Percentiles rank a stretch among this genome's conserved stretches.
phyloP scores from a whole-genome alignment of 1,139 yeast species.

The Candida sp. region DNA sequence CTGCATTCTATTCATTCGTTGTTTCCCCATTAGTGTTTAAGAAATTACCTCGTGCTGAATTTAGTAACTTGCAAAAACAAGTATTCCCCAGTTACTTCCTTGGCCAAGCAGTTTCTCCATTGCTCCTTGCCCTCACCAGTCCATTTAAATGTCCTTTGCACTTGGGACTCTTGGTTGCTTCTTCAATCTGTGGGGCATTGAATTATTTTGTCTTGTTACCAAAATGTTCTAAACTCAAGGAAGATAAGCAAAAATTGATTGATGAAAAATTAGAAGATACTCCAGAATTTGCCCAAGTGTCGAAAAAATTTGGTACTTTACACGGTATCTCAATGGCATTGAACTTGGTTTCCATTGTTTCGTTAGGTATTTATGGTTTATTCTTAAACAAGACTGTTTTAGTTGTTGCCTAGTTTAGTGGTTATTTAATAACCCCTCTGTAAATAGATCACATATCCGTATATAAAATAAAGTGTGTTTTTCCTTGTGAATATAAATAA shows the following conservation, averaged over 20 bases:
- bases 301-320: constrained; percentile 64
- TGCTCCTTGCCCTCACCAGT: constrained; percentile 63
- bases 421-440: not conserved
- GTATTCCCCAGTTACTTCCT: constrained; percentile 82
- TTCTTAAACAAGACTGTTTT: constrained; percentile 24
- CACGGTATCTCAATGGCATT: constrained; percentile 74
- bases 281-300: constrained; percentile 50
- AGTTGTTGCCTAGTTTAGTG: not conserved
- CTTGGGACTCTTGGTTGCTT: constrained; percentile 47
- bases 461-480: not conserved
- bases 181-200: constrained; percentile 58
- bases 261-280: constrained; percentile 41
- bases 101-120: constrained; percentile 70
- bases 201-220: constrained; percentile 71
- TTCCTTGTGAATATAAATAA: not conserved
- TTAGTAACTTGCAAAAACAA: constrained; percentile 69
- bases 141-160: constrained; percentile 58
- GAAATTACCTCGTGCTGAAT: constrained; percentile 71
- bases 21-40: constrained; percentile 85
- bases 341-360: constrained; percentile 58
- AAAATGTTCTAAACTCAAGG: constrained; percentile 55
- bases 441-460: not conserved
- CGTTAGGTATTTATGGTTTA: constrained; percentile 70
- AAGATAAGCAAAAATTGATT: constrained; percentile 49
- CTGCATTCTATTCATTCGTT: constrained; percentile 80